A percentile compares a stretch with the other conserved stretches of the same genome.
These are phyloP conservation scores for Phtheirospermum japonicum DNA, from an alignment of 257 asterid genomes.

Conservation along the genomic window DNA sequence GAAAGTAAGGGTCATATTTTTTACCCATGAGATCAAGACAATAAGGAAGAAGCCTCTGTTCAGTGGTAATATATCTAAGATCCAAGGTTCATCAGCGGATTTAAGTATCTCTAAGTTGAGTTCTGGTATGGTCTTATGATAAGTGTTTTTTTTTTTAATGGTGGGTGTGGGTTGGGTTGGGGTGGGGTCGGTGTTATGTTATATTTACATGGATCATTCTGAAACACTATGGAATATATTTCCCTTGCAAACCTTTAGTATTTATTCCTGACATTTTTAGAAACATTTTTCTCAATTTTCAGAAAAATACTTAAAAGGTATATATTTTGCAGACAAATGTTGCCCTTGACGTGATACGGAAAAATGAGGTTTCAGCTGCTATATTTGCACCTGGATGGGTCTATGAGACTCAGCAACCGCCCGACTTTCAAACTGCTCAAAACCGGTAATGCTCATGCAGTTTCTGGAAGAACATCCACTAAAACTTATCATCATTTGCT, in stretches of 20 bases:
- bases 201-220: too few species aligned
- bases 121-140: too few species aligned
- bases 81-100: too few species aligned
- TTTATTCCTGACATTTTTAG: slow-evolving; percentile 1
- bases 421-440: slow-evolving; percentile 88
- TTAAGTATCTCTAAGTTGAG: too few species aligned
- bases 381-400: slow-evolving; percentile 99
- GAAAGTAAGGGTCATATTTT: too few species aligned
- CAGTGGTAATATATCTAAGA: too few species aligned
- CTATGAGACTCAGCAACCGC: slow-evolving; percentile 79
- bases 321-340: slow-evolving; percentile 62
- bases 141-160: too few species aligned
- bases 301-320: neutral
- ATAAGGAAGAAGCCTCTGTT: too few species aligned
- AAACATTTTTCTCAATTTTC: slow-evolving; percentile 9
- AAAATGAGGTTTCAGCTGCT: slow-evolving; percentile 81
- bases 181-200: too few species aligned
- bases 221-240: neutral
- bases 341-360: slow-evolving; percentile 87
- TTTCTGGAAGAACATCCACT: too few species aligned
- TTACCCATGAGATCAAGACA: too few species aligned
- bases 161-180: too few species aligned
- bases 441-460: slow-evolving; percentile 47
- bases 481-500: neutral
- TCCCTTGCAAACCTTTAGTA: slow-evolving; percentile 5